These are phyloP conservation scores for Nakazawaea wickerhamii DNA, from an alignment of 805 yeast genomes.

Conservation along the genomic window DNA sequence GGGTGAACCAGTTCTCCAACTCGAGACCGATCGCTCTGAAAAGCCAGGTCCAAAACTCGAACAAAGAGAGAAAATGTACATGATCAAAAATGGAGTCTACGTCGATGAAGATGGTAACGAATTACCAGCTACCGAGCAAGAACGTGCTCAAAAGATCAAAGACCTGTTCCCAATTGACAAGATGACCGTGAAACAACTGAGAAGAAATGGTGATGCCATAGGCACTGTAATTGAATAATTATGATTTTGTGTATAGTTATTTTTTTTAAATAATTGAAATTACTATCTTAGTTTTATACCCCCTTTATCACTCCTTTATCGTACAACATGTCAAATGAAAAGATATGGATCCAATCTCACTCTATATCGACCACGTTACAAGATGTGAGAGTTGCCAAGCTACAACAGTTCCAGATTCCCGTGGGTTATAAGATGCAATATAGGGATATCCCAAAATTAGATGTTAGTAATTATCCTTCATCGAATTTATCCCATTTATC, in stretches of 20 bases:
- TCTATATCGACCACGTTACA: not conserved
- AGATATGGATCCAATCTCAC: not conserved
- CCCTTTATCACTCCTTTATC: no score
- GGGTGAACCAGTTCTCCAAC: constrained; percentile 6
- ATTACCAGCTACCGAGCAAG: constrained; percentile 16
- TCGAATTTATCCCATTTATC: no score
- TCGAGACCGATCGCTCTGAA: not conserved
- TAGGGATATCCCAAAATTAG: no score
- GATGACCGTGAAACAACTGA: constrained; percentile 5
- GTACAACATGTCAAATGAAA: no score
- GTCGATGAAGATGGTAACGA: constrained; percentile 15
- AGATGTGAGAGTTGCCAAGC: not conserved
- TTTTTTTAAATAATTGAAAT: no score
- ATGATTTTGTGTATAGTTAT: no score
- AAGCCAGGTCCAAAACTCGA: not conserved
- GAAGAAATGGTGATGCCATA: constrained; percentile 7
- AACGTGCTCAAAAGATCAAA: not conserved
- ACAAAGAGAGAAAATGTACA: constrained; percentile 1
- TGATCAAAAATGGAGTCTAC: constrained; percentile 12
- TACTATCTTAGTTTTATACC: not conserved
- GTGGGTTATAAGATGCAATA: not conserved
- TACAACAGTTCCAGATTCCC: not conserved
- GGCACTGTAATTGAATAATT: not conserved
- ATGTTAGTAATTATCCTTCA: no score
- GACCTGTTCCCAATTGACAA: constrained; percentile 12